These are phyloP conservation scores for Clonostachys rosea DNA, from an alignment of 2,329 filamentous ascomycete genomes.

Conservation along the genomic window DNA sequence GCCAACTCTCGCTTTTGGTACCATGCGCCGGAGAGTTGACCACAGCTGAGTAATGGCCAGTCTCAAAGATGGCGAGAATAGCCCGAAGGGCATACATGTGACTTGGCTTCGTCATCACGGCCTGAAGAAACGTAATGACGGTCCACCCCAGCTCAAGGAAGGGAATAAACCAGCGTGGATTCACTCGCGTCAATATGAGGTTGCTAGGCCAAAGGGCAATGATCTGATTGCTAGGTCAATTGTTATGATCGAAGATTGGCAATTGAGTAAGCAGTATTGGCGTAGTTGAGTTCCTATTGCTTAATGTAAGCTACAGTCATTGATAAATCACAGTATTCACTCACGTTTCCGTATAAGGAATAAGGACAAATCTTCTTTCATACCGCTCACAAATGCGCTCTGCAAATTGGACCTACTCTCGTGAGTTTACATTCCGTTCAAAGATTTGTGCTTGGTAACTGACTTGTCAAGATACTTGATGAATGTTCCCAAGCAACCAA, in stretches of 20 bases:
- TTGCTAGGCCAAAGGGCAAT: constrained; percentile 1
- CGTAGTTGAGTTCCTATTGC: constrained; percentile 1
- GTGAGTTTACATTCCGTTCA: neutral
- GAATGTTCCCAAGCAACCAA: constrained; percentile 1
- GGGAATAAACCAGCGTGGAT: constrained; percentile 8
- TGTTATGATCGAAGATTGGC: neutral
- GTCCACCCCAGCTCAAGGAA: constrained; percentile 11
- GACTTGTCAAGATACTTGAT: constrained; percentile 1
- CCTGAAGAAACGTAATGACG: constrained; percentile 10
- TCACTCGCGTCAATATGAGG: constrained; percentile 1
- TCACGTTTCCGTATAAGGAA: neutral
- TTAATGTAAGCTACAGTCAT: neutral
- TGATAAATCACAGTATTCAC: neutral
- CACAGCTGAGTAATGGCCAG: neutral
- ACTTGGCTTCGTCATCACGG: constrained; percentile 10
- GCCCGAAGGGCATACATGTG: constrained; percentile 19
- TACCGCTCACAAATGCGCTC: neutral
- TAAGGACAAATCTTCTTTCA: neutral
- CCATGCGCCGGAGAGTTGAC: neutral
- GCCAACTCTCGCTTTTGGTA: neutral
- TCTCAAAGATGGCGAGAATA: constrained; percentile 15
- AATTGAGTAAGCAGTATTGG: constrained; percentile 1
- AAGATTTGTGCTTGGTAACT: neutral
- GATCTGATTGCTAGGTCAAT: neutral
- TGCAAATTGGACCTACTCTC: neutral